Evolutionary conservation across 2,329 filamentous ascomycete genomes (phyloP), one percentile per base, ranked within the genome.

Genomic region (Claviceps lovelessii): DNA sequence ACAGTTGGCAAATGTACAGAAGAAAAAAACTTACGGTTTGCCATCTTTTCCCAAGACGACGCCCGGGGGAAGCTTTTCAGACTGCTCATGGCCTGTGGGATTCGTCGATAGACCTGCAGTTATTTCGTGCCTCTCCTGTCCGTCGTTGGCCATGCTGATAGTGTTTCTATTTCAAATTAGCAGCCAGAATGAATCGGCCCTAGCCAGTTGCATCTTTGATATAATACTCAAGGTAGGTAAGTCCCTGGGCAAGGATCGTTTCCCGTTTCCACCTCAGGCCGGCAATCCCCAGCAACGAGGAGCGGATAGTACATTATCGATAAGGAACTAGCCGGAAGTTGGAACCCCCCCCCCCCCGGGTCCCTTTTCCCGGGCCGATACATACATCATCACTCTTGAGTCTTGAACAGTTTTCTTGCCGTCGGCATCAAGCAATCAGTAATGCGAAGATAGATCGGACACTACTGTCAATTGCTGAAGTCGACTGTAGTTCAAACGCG

Each of bases 41-140:
- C 88, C 88, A 72, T 93, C 86, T 59, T 85, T 85, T 49, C 84
- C 88, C 41, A 91, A 71, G 42, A 91, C 78, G 2, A 91, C 76
- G 59, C 86, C 86, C 63, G 85, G 87, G 17, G 85, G 80, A 35
- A 86, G 70, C 63, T 76, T 79, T 64, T 78, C 78, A 31, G 76
- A 70, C 51, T 67, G 61, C 57, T 68, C 69, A 28, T 61, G 59
- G 53, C 53, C 55, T 49, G 63, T 52, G 15, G 58, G 46, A 23
- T 56, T 59, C 33, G 58, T 57, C 11, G 58, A 54, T 50, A 61
- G 54, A 42, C 55, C 55, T 47, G 62, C 57, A 47, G 58, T 48
- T 49, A 57, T 58, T 56, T 63, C 64, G 55, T 63, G 63, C 44
- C 60, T 59, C 58, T 69, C 67, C 57, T 61, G 64, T 39, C 65